A percentile compares a stretch with the other conserved stretches of the same genome.
phyloP scores from a whole-genome alignment of 2,329 filamentous ascomycete genomes.

The Waltergamsia citrina region DNA sequence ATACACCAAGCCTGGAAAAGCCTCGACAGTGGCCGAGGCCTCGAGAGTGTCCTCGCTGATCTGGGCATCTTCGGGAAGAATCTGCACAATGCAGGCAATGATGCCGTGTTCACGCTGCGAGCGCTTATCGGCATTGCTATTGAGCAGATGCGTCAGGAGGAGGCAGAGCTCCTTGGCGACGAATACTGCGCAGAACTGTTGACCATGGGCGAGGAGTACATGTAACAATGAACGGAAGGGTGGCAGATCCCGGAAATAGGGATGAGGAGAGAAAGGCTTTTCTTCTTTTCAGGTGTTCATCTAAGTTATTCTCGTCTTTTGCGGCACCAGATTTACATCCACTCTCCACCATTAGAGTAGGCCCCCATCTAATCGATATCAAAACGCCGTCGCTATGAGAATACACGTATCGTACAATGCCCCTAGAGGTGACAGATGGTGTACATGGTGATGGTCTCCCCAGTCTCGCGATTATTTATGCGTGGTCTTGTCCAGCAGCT shows the following conservation, averaged over 20 bases:
- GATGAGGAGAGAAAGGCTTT: conserved; percentile 7
- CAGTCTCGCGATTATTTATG: not conserved
- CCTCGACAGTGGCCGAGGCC: conserved; percentile 40
- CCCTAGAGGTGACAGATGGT: too few relatives aligned
- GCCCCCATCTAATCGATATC: too few relatives aligned
- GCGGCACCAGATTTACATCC: too few relatives aligned
- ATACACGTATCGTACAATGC: conserved; percentile 4
- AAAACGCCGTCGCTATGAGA: conserved; percentile 37
- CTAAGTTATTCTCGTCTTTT: too few relatives aligned
- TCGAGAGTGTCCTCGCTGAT: conserved; percentile 52
- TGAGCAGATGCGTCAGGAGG: conserved; percentile 11
- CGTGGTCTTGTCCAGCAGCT: conserved; percentile 70
- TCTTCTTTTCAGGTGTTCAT: not conserved
- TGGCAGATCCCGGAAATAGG: too few relatives aligned
- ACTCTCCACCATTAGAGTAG: too few relatives aligned
- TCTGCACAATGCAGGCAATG: conserved; percentile 84
- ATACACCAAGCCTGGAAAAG: conserved; percentile 58
- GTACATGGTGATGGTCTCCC: too few relatives aligned
- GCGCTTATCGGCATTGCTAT: conserved; percentile 49
- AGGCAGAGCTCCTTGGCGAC: conserved; percentile 8
- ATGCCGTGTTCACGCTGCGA: conserved; percentile 70
- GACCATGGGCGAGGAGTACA: not conserved
- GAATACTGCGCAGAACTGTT: conserved; percentile 7
- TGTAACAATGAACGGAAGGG: too few relatives aligned
- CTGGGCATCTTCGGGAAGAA: conserved; percentile 54